Base-by-base conservation (phyloP, 805 yeast species). In the Cyberlindnera veronae region DNA sequence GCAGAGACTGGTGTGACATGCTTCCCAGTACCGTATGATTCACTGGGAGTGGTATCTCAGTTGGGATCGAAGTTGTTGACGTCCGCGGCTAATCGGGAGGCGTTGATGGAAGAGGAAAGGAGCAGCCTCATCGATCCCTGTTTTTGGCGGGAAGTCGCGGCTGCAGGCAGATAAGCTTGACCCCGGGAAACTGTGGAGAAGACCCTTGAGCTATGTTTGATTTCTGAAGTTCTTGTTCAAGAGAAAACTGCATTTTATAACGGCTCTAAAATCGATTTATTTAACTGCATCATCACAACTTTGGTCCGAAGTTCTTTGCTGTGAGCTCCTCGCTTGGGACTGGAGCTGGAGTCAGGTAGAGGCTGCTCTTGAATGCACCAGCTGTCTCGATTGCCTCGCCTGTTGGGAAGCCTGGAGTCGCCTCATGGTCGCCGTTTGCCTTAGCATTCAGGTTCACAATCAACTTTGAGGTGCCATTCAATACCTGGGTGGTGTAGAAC, bases 371-470 rank as follows among this genome's bases (percentile, higher is more conserved):
- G 70, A 86, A 84, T 20, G 62, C 68, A 2, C 76, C 78, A 19
- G 72, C 58, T 45, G 68, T 64, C 1, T 58, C 55, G 44, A 81
- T 68, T 12, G 61, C 37, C 29, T 60, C 57, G 9, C 84, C 86
- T 3, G 66, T 62, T 15, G 83, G 82, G 54, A 67, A 76, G 3
- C 55, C 60, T 10, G 57, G 51, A 12, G 55, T 50, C 15, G 46
- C 42, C 15, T 49, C 48, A 7, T 53, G 55, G 35, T 61, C 61
- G 4, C 38, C 48, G 12, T 36, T 47, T 6, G 54, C 56, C 39
- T 58, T 64, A 0, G 95, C 77, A 53, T 77, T 73, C 55, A 89
- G 68, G 54, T 83, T 85, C 14, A 84, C 72, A 20, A 79, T 70
- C 17, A 81, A 56, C 53, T 65, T 74, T 1, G 79, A 52, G 2